phyloP scores from a whole-genome alignment of 495 filamentous ascomycete genomes.

The Bacidia gigantensis region DNA sequence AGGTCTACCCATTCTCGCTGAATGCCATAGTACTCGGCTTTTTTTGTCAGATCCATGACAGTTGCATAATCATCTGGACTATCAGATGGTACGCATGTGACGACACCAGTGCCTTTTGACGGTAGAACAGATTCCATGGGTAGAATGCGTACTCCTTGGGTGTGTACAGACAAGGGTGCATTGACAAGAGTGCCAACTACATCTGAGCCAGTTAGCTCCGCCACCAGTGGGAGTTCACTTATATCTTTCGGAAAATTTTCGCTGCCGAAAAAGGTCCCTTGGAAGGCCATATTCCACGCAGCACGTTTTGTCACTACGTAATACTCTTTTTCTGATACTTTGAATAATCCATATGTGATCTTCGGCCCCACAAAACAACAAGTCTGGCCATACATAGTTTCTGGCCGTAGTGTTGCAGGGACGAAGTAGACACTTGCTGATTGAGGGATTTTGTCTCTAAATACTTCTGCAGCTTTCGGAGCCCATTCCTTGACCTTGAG shows the following conservation, averaged over 20 bases:
- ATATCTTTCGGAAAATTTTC: conserved; percentile 56
- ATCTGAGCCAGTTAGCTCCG: conserved; percentile 59
- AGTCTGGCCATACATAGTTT: conserved; percentile 97
- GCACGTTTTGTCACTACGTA: conserved; percentile 74
- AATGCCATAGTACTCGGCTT: conserved; percentile 94
- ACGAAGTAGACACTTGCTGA: conserved; percentile 76
- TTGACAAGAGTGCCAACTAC: conserved; percentile 75
- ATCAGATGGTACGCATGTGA: conserved; percentile 89
- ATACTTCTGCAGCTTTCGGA: conserved; percentile 46
- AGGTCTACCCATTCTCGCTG: conserved; percentile 92
- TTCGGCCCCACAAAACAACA: conserved; percentile 92
- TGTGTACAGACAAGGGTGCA: conserved; percentile 82
- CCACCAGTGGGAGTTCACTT: conserved; percentile 37
- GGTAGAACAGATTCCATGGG: conserved; percentile 90
- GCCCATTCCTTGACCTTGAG: conserved; percentile 81
- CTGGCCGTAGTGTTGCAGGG: conserved; percentile 81
- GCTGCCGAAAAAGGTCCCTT: conserved; percentile 64
- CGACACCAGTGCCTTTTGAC: conserved; percentile 90
- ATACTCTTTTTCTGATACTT: conserved; percentile 70
- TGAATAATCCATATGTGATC: conserved; percentile 82
- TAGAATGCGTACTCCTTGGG: conserved; percentile 66
- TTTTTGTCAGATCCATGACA: conserved; percentile 75
- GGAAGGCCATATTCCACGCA: conserved; percentile 93
- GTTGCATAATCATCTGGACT: conserved; percentile 94
- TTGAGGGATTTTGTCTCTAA: conserved; percentile 68